These are phyloP conservation scores for Colletotrichum sp. DNA, from an alignment of 2,329 filamentous ascomycete genomes.

Conservation along the genomic window DNA sequence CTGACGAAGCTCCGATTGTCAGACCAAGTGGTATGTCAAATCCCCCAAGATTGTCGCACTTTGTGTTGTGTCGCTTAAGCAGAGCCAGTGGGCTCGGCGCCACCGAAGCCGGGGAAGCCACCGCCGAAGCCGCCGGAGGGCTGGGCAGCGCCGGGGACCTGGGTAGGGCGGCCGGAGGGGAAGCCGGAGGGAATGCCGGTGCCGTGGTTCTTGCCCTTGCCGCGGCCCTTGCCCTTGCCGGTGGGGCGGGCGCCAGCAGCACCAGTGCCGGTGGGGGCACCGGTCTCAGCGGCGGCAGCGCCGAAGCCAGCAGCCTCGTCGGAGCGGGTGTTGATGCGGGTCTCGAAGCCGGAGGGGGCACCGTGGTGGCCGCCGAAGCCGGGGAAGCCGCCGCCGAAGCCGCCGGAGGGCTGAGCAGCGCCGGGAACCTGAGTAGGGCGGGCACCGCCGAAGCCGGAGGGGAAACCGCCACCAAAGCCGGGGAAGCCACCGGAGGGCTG, in stretches of 20 bases:
- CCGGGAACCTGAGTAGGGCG: constrained; percentile 9
- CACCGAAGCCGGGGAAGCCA: constrained; percentile 1
- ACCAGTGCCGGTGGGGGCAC: not conserved
- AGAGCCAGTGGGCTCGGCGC: not conserved
- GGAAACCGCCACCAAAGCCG: not conserved
- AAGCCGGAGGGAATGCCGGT: constrained; percentile 3
- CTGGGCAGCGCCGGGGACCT: constrained; percentile 8
- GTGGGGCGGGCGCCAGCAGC: not conserved
- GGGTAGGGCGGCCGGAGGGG: constrained; percentile 13
- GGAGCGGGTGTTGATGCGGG: constrained; percentile 4
- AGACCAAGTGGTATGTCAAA: not conserved
- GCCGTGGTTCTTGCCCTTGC: constrained; percentile 10
- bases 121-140: constrained; percentile 8
- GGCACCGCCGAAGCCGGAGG: not conserved
- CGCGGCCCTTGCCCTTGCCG: constrained; percentile 3
- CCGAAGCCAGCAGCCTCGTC: not conserved
- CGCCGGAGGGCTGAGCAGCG: constrained; percentile 10
- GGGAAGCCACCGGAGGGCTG: constrained; percentile 11
- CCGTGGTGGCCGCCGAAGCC: constrained; percentile 1
- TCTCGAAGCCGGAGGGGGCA: constrained; percentile 7
- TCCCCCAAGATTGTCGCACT: not conserved
- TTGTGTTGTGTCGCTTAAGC: not conserved
- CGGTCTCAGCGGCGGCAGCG: not conserved
- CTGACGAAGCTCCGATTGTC: not conserved
- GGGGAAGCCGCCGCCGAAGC: not conserved